Conservation (phyloP, 2,329 filamentous ascomycete genomes). For the Hymenoscyphus albidus region DNA sequence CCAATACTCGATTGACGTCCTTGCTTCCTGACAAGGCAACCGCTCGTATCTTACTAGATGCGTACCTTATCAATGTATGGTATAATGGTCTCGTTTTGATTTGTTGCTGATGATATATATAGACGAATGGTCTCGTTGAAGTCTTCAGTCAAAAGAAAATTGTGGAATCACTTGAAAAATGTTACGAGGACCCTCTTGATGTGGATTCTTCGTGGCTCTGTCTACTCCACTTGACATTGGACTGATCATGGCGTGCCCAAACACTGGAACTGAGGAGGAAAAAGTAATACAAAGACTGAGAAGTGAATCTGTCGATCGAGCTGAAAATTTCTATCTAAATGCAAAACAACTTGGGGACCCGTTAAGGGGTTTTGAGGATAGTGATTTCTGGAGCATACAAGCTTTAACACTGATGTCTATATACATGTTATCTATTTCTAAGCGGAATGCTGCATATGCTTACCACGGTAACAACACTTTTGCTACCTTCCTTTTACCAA, state of each 20-base stretch:
- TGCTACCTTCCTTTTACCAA: background rate
- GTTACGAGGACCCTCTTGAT: conserved; percentile 51
- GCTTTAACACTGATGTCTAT: conserved; percentile 60
- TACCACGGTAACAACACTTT: conserved; percentile 52
- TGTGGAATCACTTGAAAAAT: conserved; percentile 46
- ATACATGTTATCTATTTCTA: conserved; percentile 59
- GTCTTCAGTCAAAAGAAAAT: conserved; percentile 53
- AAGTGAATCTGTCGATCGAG: conserved; percentile 46
- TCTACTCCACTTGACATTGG: conserved; percentile 59
- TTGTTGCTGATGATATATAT: conserved; percentile 10
- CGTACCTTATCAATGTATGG: conserved; percentile 59
- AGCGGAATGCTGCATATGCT: conserved; percentile 59
- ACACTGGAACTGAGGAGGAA: conserved; percentile 47
- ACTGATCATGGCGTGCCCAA: conserved; percentile 52
- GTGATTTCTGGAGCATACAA: conserved; percentile 62
- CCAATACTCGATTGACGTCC: conserved; percentile 45
- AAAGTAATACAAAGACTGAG: conserved; percentile 49
- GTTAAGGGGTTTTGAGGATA: conserved; percentile 53
- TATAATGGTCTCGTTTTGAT: background rate
- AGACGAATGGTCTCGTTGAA: conserved; percentile 60
- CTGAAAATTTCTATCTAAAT: conserved; percentile 60
- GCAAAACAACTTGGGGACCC: conserved; percentile 51
- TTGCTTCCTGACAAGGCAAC: conserved; percentile 54
- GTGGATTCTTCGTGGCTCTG: conserved; percentile 52
- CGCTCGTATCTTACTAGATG: conserved; percentile 51